Percentiles rank a stretch among this genome's conserved stretches.
These are phyloP conservation scores for Zymoseptoria crescenta DNA, from an alignment of 2,329 filamentous ascomycete genomes.

Conservation along the genomic window DNA sequence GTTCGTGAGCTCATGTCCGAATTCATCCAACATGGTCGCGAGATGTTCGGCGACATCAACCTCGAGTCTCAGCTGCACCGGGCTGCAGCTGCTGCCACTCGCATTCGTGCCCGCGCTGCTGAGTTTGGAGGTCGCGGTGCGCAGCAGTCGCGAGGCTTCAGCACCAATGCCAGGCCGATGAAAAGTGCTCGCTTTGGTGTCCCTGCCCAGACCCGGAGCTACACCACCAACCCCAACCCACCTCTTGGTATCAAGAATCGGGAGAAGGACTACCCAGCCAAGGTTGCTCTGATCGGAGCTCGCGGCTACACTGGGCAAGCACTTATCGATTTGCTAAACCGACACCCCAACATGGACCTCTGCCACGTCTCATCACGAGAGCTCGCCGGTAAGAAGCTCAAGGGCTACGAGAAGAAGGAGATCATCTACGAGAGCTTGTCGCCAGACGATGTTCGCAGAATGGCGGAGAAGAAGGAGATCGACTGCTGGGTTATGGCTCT, in stretches of 20 bases:
- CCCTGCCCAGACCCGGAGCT: slow-evolving; percentile 28
- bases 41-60: slow-evolving; percentile 85
- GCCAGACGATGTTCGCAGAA: slow-evolving; percentile 74
- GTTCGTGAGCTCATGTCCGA: slow-evolving; percentile 77
- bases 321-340: slow-evolving; percentile 76
- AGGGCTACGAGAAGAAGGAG: slow-evolving; percentile 84
- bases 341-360: slow-evolving; percentile 83
- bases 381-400: slow-evolving; percentile 73
- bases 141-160: slow-evolving; percentile 61
- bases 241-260: slow-evolving; percentile 82
- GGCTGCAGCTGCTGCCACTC: slow-evolving; percentile 63
- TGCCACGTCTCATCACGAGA: slow-evolving; percentile 90
- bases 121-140: slow-evolving; percentile 31
- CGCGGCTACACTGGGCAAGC: slow-evolving; percentile 92
- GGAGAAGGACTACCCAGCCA: slow-evolving; percentile 69
- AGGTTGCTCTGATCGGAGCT: slow-evolving; percentile 80
- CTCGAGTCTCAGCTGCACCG: slow-evolving; percentile 76
- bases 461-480: slow-evolving; percentile 76
- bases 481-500: slow-evolving; percentile 98
- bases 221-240: slow-evolving; percentile 78
- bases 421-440: slow-evolving; percentile 88
- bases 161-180: slow-evolving; percentile 44
- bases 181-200: slow-evolving; percentile 7
- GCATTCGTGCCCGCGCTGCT: slow-evolving; percentile 44
- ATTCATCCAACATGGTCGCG: slow-evolving; percentile 71